Conservation (phyloP, 257 asterid species). For the Petunia secreta region DNA sequence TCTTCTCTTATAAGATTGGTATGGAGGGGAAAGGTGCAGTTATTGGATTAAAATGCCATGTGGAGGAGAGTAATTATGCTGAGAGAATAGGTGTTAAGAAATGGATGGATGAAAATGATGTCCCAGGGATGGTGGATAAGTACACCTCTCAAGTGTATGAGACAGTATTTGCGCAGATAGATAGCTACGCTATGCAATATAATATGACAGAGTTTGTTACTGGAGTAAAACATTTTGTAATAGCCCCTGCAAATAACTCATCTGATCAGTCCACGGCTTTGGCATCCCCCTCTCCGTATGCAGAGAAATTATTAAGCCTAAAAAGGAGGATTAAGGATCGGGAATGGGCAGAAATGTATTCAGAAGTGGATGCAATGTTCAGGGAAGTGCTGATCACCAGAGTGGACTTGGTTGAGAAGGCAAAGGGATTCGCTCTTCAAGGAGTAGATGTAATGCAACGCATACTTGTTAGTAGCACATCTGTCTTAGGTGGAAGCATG, state of each 20-base stretch:
- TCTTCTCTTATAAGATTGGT: constrained; percentile 87
- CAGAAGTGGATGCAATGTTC: constrained; percentile 65
- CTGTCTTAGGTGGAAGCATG: constrained; percentile 79
- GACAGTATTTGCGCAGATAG: constrained; percentile 81
- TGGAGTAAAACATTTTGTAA: constrained; percentile 76
- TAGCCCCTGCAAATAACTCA: constrained; percentile 47
- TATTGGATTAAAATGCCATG: constrained; percentile 73
- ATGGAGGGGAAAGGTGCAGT: constrained; percentile 93
- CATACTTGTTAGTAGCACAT: constrained; percentile 64
- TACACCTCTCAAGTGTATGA: constrained; percentile 73
- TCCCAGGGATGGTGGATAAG: constrained; percentile 87
- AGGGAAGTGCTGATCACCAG: constrained; percentile 74
- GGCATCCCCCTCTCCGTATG: constrained; percentile 66
- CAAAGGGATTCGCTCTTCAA: constrained; percentile 85
- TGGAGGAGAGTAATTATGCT: constrained; percentile 83
- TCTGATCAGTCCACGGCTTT: constrained; percentile 55
- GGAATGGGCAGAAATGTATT: constrained; percentile 76
- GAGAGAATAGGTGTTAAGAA: constrained; percentile 83
- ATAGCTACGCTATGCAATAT: constrained; percentile 78
- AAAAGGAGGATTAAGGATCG: constrained; percentile 63
- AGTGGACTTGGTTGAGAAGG: constrained; percentile 82
- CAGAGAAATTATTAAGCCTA: constrained; percentile 71
- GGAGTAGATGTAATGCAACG: constrained; percentile 81
- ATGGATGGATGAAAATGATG: constrained; percentile 98
- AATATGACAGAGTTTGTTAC: constrained; percentile 80